Evolutionary conservation across 2,329 filamentous ascomycete species (phyloP), one percentile per base, ranked within the genome.

Genomic region (Nannizziopsis arthrosporioides): DNA sequence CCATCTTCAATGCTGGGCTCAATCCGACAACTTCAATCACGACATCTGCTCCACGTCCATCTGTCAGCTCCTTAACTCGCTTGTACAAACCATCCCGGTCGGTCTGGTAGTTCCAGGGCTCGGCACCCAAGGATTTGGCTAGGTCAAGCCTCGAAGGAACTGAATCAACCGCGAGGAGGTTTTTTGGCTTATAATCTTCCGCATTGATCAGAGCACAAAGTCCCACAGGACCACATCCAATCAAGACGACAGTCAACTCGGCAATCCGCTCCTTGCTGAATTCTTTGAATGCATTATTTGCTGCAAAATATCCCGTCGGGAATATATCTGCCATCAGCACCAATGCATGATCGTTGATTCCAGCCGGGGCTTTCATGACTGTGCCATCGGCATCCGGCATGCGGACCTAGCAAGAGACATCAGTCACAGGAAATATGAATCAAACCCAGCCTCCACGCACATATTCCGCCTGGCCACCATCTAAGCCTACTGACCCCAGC

Each of bases 281-380:
- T 59, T 81, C 68, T 49, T 77, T 77, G 63, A 94, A 82, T 5
- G 81, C 89, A 59, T 87, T 92, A 49, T 76, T 74, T 3, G 85
- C 85, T 5, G 85, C 88, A 57, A 89, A 94, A 68, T 80, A 94
- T 6, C 89, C 69, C 0, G 82, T 86, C 1, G 88, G 88, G 65
- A 92, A 94, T 58, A 94, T 93, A 61, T 94, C 88, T 12, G 85
- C 87, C 88, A 94, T 94, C 19, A 94, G 74, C 5, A 93, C 80
- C 42, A 93, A 73, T 32, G 80, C 80, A 54, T 84, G 76, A 56
- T 90, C 82, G 15, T 82, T 77, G 50, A 93, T 82, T 7, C 75
- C 77, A 1, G 77, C 65, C 0, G 84, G 83, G 0, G 86, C 82
- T 58, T 81, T 82, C 60, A 88, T 75, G n/a, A 82, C 77, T 0